These are phyloP conservation scores for Paragyromitra xinjiangensis DNA, from an alignment of 495 filamentous ascomycete genomes.

Conservation along the genomic window DNA sequence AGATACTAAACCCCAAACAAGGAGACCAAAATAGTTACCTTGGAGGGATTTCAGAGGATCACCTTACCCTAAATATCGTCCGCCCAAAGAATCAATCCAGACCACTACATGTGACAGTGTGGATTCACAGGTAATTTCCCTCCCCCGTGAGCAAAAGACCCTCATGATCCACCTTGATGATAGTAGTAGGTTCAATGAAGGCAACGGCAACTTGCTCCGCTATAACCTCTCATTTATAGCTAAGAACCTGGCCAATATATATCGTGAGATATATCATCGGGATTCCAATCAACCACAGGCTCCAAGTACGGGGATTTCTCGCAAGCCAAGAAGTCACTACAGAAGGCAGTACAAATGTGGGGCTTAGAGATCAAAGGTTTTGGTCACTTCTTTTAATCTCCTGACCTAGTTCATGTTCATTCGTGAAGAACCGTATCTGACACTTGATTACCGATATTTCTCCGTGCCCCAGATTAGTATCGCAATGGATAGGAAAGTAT, in stretches of 20 bases:
- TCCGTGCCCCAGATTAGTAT: constrained; percentile 53
- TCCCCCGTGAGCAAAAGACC: neutral
- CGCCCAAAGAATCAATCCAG: constrained; percentile 1
- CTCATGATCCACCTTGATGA: neutral
- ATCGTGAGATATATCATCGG: neutral
- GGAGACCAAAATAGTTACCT: constrained; percentile 2
- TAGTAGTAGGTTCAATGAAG: constrained; percentile 4
- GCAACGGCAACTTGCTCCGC: neutral
- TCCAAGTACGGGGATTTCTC: constrained; percentile 12
- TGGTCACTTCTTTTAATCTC: neutral
- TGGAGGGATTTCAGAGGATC: constrained; percentile 14
- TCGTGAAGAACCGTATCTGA: neutral
- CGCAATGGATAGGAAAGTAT: constrained; percentile 67
- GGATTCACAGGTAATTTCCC: constrained; percentile 12
- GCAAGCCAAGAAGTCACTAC: constrained; percentile 11
- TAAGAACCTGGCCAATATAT: constrained; percentile 2
- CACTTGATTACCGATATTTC: neutral
- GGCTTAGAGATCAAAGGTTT: neutral
- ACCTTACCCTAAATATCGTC: constrained; percentile 22
- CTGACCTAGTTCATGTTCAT: neutral
- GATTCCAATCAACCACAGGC: neutral
- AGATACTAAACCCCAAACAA: neutral
- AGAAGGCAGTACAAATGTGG: constrained; percentile 7
- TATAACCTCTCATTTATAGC: constrained; percentile 30
- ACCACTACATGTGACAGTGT: constrained; percentile 3